Evolutionary conservation across 768 basidiomycete genomes (phyloP), one percentile per base, ranked within the genome.

Genomic region (Baorangia bicolor): DNA sequence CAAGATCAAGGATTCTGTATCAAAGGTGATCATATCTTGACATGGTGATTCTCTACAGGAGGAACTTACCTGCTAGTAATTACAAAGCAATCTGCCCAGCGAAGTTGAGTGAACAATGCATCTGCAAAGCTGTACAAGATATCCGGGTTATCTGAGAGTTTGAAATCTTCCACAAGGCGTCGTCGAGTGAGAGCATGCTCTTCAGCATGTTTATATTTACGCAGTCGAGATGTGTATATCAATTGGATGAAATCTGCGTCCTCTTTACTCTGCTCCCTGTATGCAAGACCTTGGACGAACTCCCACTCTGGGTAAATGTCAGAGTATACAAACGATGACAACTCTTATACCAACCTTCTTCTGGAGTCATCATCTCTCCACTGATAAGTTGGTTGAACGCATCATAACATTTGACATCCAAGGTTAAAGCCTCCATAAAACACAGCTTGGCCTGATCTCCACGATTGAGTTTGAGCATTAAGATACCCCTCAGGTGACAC

Each of bases 361-460:
- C 88, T 1, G 90, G 85, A 12, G 89, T 85, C 90, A 99, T 92
- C 93, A 98, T 96, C 69, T 95, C 92, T 2, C 93, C 91, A 20
- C 84, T 87, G 27, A 98, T 77, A 11, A 99, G 81, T 58, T 94
- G 90, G 56, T 91, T 87, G 66, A 97, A 98, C 2, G 94, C 88
- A 60, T 98, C 97, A 64, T 93, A 98, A 70, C 96, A 98, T 72
- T 97, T 97, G 33, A 98, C 92, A 62, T 99, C 97, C 21, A 98
- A 78, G 2, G 89, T 82, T 21, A 99, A 79, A 1, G 97, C 95
- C 66, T 99, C 96, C 86, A 97, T 88, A 66, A 98, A 97, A 63
- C 92, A 93, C 48, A 90, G 80, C 69, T 98, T 98, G 1, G 97
- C 97, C 63, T 90, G 84, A 49, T 94, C 89, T 21, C 87, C 86